These are phyloP conservation scores for Pyrus hybrid DNA, from an alignment of 331 rosid species.

Conservation along the genomic window DNA sequence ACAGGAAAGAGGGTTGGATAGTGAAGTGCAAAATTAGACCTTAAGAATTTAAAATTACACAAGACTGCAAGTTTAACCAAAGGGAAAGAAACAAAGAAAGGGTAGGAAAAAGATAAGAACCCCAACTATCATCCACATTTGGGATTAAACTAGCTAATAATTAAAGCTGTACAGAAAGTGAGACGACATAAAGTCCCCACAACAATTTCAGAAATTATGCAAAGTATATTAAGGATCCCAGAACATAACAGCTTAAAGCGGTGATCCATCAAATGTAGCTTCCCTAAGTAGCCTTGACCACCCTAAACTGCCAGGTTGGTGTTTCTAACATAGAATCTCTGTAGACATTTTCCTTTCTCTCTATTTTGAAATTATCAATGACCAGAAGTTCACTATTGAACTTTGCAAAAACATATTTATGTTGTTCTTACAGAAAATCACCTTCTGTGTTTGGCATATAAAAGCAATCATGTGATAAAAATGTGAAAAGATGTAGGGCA, in stretches of 20 bases:
- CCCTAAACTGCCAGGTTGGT: too few relatives aligned
- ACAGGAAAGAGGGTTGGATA: not conserved
- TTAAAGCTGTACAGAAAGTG: not conserved
- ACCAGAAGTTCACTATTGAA: not conserved
- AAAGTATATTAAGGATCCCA: not conserved
- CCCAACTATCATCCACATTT: not conserved
- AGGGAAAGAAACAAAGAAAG: not conserved
- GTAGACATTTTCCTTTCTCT: not conserved
- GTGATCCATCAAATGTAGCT: not conserved
- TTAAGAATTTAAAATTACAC: not conserved
- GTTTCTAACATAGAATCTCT: not conserved
- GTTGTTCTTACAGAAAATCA: not conserved
- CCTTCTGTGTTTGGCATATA: not conserved
- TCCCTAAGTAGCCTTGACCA: not conserved
- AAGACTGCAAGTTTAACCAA: not conserved
- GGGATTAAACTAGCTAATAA: not conserved
- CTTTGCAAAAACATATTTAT: not conserved
- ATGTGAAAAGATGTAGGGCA: conserved; percentile 34
- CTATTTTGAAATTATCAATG: not conserved
- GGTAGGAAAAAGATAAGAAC: not conserved
- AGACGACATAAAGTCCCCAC: not conserved
- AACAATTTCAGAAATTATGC: not conserved
- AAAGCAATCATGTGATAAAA: not conserved
- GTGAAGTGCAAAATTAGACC: not conserved
- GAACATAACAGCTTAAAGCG: not conserved